A percentile compares a stretch with the other conserved stretches of the same genome.
phyloP scores from a whole-genome alignment of 2,329 filamentous ascomycete species.

The Cytospora piceae region DNA sequence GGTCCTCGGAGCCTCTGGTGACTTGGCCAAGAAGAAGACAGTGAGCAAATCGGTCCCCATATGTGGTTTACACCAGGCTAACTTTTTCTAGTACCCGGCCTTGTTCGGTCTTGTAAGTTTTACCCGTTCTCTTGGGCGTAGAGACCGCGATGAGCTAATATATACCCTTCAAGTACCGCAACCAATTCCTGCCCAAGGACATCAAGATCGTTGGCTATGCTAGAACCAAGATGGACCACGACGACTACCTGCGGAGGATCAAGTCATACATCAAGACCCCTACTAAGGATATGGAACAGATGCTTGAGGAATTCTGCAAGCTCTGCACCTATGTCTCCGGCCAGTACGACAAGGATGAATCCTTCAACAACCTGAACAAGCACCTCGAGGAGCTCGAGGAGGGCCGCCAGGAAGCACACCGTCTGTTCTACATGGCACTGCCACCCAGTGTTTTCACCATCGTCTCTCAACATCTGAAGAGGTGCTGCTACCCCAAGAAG shows the following conservation, averaged over 20 bases:
- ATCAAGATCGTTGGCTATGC: conserved; percentile 98
- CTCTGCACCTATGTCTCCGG: conserved; percentile 95
- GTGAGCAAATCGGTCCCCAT: conserved; percentile 53
- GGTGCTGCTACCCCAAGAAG: conserved; percentile 90
- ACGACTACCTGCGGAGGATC: conserved; percentile 91
- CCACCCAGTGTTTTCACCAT: conserved; percentile 98
- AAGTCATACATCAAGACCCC: conserved; percentile 99
- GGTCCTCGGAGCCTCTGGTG: conserved; percentile 94
- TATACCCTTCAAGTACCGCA: conserved; percentile 76
- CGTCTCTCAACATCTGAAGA: conserved; percentile 96
- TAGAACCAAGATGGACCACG: conserved; percentile 98
- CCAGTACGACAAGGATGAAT: conserved; percentile 96
- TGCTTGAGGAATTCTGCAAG: conserved; percentile 85
- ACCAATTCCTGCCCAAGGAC: conserved; percentile 97
- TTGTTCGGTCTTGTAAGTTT: conserved; percentile 89
- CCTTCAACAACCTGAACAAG: conserved; percentile 82
- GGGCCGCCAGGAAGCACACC: conserved; percentile 79
- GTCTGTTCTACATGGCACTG: conserved; percentile 99
- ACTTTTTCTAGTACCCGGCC: conserved; percentile 76
- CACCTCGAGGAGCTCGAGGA: conserved; percentile 86
- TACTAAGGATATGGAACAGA: conserved; percentile 95
- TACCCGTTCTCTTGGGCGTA: conserved; percentile 21
- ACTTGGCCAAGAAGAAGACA: conserved; percentile 99
- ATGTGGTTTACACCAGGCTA: conserved; percentile 34
- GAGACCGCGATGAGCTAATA: conserved; percentile 25